Evolutionary conservation across 257 asterid genomes (phyloP).

Genomic region (Jacaranda mimosifolia): DNA sequence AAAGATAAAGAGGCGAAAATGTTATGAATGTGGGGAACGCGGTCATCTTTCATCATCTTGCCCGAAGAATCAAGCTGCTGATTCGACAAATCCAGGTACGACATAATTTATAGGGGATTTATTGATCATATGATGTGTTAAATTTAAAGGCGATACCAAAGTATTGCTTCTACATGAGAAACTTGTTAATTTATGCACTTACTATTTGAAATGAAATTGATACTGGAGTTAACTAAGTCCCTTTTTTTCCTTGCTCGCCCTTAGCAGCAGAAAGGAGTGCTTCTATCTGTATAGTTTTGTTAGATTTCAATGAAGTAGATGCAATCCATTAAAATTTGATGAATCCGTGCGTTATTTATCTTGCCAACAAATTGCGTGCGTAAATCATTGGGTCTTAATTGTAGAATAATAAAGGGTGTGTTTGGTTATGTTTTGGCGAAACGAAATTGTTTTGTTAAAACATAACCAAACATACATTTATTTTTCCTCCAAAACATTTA

Average conservation of each 20-base stretch:
- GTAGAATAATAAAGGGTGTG: too few species aligned
- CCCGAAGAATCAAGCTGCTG: conserved; percentile 65
- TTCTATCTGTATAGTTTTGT: neutral
- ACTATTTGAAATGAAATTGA: neutral
- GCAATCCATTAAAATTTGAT: too few species aligned
- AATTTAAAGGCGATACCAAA: neutral
- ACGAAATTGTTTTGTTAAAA: too few species aligned
- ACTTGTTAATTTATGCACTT: neutral
- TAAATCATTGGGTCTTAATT: too few species aligned
- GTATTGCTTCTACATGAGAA: neutral
- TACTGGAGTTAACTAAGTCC: neutral
- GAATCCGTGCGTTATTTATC: too few species aligned
- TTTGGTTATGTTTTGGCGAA: too few species aligned
- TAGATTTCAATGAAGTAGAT: too few species aligned
- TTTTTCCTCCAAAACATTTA: too few species aligned
- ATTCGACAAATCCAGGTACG: conserved; percentile 42
- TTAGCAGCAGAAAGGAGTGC: neutral
- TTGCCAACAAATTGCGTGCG: too few species aligned
- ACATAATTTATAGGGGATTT: neutral
- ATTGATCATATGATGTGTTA: neutral
- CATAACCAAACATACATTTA: too few species aligned
- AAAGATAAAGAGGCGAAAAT: conserved; percentile 82
- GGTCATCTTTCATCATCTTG: conserved; percentile 89
- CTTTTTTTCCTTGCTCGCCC: neutral
- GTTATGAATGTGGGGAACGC: conserved; percentile 85